phyloP scores from a whole-genome alignment of 495 filamentous ascomycete genomes.

The Talaromyces thailandensis region DNA sequence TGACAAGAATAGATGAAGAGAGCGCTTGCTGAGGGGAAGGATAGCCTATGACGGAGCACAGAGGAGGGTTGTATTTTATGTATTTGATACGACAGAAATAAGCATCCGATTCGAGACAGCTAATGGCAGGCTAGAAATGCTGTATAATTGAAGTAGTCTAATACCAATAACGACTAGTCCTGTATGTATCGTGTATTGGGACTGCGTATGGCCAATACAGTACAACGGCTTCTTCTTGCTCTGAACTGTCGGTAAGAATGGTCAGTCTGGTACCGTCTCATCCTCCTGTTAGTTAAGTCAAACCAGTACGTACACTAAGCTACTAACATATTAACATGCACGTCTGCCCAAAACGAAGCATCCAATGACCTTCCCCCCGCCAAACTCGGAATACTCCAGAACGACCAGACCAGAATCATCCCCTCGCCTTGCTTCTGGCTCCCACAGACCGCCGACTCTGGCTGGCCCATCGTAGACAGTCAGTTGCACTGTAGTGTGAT shows the following conservation, averaged over 20 bases:
- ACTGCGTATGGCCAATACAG: not conserved
- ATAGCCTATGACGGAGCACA: not conserved
- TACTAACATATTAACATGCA: slow-evolving; percentile 17
- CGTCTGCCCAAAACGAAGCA: slow-evolving; percentile 42
- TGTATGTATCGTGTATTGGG: not conserved
- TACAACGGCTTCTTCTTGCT: not conserved
- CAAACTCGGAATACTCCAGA: slow-evolving; percentile 24
- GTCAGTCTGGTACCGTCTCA: not conserved
- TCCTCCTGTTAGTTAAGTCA: not conserved
- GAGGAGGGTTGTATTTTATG: not conserved
- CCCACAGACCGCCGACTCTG: slow-evolving; percentile 6
- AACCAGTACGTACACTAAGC: too few relatives aligned
- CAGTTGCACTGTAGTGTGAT: not conserved
- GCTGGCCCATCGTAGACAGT: not conserved
- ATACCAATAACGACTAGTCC: not conserved
- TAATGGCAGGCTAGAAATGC: not conserved
- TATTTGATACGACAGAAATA: not conserved
- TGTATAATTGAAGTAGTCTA: not conserved
- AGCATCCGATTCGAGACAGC: not conserved
- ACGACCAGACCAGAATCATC: slow-evolving; percentile 7
- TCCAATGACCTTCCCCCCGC: slow-evolving; percentile 28
- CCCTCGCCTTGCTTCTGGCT: slow-evolving; percentile 4
- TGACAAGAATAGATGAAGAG: not conserved
- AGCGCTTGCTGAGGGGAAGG: not conserved
- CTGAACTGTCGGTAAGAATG: not conserved